Percentiles rank a stretch among this genome's conserved stretches.
Conservation (phyloP, 352 stramenopile species). For the Peronospora tabacina region DNA sequence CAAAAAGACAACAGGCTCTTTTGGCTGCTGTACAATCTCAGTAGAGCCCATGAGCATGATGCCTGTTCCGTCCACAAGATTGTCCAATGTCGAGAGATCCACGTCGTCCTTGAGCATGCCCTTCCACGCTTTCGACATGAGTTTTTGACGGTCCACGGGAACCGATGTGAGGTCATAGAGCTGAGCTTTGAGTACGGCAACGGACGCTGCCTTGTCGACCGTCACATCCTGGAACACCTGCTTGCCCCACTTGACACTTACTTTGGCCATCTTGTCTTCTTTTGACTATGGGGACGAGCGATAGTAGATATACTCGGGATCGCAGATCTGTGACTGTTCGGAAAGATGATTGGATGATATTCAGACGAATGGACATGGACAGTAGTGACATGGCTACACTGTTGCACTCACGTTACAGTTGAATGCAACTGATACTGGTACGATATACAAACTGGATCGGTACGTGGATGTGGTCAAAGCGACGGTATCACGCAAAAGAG, state of each 20-base stretch:
- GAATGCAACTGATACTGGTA: background rate
- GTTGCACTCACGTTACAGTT: background rate
- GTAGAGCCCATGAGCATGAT: slow-evolving; percentile 93
- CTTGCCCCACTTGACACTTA: slow-evolving; percentile 86
- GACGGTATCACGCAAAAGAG: slow-evolving; percentile 39
- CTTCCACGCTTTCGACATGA: slow-evolving; percentile 88
- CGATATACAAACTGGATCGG: slow-evolving; percentile 11
- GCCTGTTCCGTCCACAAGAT: slow-evolving; percentile 47
- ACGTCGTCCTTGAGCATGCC: slow-evolving; percentile 85
- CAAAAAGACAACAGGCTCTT: slow-evolving; percentile 74
- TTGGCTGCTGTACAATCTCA: slow-evolving; percentile 85
- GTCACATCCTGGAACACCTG: slow-evolving; percentile 60
- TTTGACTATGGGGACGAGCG: background rate
- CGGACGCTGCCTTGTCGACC: slow-evolving; percentile 57
- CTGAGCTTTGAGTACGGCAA: slow-evolving; percentile 74
- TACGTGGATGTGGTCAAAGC: slow-evolving; percentile 45
- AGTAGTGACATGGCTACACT: slow-evolving; percentile 10
- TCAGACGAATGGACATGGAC: background rate
- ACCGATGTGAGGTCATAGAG: slow-evolving; percentile 77
- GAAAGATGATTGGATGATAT: slow-evolving; percentile 3
- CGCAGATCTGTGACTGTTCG: too few species aligned
- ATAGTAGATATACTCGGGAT: too few species aligned
- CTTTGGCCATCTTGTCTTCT: slow-evolving; percentile 36
- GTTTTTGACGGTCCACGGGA: slow-evolving; percentile 79
- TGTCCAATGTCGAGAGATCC: slow-evolving; percentile 46